phyloP scores from a whole-genome alignment of 352 stramenopile genomes.

The Globisporangium apiculatum region DNA sequence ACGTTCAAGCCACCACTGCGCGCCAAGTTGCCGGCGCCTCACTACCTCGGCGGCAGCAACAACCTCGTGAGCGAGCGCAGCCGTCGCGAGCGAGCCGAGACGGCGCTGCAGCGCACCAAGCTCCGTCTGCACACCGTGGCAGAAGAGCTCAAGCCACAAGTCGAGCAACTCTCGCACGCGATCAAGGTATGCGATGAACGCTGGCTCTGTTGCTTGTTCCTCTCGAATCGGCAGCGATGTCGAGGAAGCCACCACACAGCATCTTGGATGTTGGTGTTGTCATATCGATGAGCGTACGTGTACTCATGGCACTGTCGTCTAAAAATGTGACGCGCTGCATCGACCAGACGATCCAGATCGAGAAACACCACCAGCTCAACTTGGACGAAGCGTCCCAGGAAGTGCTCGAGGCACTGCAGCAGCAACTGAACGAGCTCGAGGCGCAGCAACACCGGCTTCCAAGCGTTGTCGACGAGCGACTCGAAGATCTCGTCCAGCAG shows the following conservation, averaged over 20 bases:
- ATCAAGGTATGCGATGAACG: conserved; percentile 28
- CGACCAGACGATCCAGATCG: conserved; percentile 41
- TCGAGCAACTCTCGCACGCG: conserved; percentile 34
- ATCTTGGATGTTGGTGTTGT: too few relatives aligned
- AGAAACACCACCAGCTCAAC: conserved; percentile 45
- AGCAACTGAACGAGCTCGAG: conserved; percentile 42
- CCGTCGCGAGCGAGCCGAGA: conserved; percentile 48
- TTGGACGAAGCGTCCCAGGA: conserved; percentile 55
- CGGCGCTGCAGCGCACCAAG: conserved; percentile 24
- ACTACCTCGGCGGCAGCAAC: conserved; percentile 61
- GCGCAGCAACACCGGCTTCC: conserved; percentile 24
- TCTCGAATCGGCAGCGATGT: not conserved
- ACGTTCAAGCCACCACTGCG: not conserved
- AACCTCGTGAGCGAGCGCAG: conserved; percentile 53
- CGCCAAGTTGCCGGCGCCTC: conserved; percentile 11
- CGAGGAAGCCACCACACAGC: too few relatives aligned
- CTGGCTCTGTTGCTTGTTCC: too few relatives aligned
- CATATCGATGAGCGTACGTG: not conserved
- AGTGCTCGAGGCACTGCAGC: conserved; percentile 42
- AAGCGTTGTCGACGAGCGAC: conserved; percentile 18
- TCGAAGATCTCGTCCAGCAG: conserved; percentile 24
- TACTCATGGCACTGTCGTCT: too few relatives aligned
- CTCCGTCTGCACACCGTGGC: conserved; percentile 30
- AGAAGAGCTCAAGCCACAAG: conserved; percentile 35
- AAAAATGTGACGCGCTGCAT: too few relatives aligned